Base-by-base conservation (phyloP, 805 yeast species). In the Zygosaccharomyces lentus region DNA sequence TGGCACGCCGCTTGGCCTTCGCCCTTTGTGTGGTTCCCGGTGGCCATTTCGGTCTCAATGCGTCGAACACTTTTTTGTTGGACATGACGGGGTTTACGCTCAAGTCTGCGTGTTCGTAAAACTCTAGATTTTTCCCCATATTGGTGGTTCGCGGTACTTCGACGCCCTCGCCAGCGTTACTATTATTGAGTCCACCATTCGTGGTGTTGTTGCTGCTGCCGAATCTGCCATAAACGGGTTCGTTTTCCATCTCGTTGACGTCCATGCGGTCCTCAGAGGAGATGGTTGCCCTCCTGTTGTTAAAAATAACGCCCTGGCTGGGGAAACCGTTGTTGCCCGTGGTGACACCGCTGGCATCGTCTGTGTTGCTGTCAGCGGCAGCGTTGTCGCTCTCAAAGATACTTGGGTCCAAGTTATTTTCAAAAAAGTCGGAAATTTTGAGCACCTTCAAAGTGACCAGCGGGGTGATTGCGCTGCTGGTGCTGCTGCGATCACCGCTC, bases 41-140 rank as follows among this genome's bases (percentile, higher is more conserved):
- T 1, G 70, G 68, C 59, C 62, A 58, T 15, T 48, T 42, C 13
- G 64, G 59, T 37, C 57, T 52, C n/a, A 60, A 37, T 2, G 49
- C 38, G 6, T 45, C 23, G 36, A 55, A 54, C 6, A 59, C 43
- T 9, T 46, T 34, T 24, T 49, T 50, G 37, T 58, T 52, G 26
- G 58, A 49, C 23, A 51, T 27, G 7, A 55, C 38, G 2, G 52
- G 41, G 32, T 51, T 52, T 19, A 49, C 45, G 2, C 43, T 42
- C 29, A 55, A 46, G 50, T 61, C 61, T 12, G 60, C 55, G 38
- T 55, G 60, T 34, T 65, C 68, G 36, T 31, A 49, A 15, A 56
- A 38, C 42, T 58, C 59, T 13, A 47, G 24, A 7, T 45, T 58
- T 43, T 57, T 59, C 23, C 38, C 46, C 2, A 48, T 13, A 10